phyloP scores from a whole-genome alignment of 371 early-diverging fungal species.

The Cladochytrium tenue region DNA sequence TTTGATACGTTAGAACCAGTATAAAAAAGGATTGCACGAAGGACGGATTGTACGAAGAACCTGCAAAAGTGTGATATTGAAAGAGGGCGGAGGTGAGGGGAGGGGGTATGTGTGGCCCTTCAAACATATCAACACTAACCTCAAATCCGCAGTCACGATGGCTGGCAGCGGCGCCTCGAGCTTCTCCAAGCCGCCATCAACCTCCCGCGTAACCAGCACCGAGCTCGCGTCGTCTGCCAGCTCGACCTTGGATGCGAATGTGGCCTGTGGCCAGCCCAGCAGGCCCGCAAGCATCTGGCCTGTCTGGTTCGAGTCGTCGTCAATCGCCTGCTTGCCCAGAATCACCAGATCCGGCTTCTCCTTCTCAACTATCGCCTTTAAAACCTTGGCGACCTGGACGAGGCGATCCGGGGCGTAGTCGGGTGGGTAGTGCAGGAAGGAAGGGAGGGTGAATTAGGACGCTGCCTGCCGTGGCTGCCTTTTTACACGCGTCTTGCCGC shows the following conservation, averaged over 20 bases:
- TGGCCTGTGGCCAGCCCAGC: constrained; percentile 70
- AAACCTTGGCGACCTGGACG: constrained; percentile 82
- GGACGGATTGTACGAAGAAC: neutral
- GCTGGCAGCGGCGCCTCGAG: constrained; percentile 82
- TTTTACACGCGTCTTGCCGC: too few species aligned
- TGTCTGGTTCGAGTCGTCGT: constrained; percentile 96
- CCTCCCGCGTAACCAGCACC: constrained; percentile 86
- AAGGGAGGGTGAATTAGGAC: too few species aligned
- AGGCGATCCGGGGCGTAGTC: neutral
- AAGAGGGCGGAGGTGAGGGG: neutral
- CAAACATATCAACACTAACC: constrained; percentile 50
- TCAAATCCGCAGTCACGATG: constrained; percentile 93
- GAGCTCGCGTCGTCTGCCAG: constrained; percentile 62
- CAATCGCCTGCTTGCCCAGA: constrained; percentile 98
- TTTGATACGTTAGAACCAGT: too few species aligned
- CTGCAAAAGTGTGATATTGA: neutral
- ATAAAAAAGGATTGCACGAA: neutral
- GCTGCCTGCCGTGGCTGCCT: too few species aligned
- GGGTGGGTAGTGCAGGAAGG: neutral
- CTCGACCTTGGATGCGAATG: constrained; percentile 95
- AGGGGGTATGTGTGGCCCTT: neutral
- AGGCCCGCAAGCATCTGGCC: constrained; percentile 98
- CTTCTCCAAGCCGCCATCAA: constrained; percentile 98
- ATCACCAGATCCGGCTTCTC: constrained; percentile 92
- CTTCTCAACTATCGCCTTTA: constrained; percentile 83